Evolutionary conservation across 768 basidiomycete species (phyloP), one percentile per base, ranked within the genome.

Genomic region (Gloeostereum incarnatum): DNA sequence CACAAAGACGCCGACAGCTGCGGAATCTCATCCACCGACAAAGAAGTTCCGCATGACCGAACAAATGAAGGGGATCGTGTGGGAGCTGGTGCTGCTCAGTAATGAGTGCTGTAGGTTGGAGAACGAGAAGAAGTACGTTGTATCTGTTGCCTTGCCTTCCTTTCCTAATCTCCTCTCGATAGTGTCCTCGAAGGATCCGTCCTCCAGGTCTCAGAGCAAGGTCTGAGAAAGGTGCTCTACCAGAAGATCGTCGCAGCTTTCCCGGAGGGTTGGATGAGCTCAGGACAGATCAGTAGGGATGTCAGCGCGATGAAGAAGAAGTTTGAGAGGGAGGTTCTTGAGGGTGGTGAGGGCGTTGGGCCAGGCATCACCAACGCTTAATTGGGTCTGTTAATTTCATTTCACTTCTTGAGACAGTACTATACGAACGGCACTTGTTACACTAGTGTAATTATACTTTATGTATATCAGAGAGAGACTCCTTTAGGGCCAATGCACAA

Each of bases 231-330:
- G 64, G 61, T 66, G 5, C 57, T 92, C 6, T 93, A 92, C 60
- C 80, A 88, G 55, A 84, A 80, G 78, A 87, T 91, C 41, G 81
- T 89, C 0, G 71, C 69, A n/a, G 76, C 75, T 1, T 91, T 86
- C 57, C 88, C 87, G 0, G 66, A 78, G 0, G 84, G 84, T 9
- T 91, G 88, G 88, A 76, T 90, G 63, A 77, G 79, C 20, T 86
- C 84, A 2, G 83, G 86, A 3, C 83, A 87, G 55, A 85, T 91
- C 43, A 88, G 85, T 23, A 70, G 88, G 50, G 88, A 91, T 67
- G 83, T 88, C 72, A 86, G 83, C 52, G 75, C 80, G 5, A 83
- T 88, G 74, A 88, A 88, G 66, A 88, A 88, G 67, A 76, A 69
- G 46, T 68, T 74, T 44, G 84, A 88, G 57, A 75, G 75, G 50